phyloP scores from a whole-genome alignment of 768 basidiomycete species.

The Phylloporus scabripes region DNA sequence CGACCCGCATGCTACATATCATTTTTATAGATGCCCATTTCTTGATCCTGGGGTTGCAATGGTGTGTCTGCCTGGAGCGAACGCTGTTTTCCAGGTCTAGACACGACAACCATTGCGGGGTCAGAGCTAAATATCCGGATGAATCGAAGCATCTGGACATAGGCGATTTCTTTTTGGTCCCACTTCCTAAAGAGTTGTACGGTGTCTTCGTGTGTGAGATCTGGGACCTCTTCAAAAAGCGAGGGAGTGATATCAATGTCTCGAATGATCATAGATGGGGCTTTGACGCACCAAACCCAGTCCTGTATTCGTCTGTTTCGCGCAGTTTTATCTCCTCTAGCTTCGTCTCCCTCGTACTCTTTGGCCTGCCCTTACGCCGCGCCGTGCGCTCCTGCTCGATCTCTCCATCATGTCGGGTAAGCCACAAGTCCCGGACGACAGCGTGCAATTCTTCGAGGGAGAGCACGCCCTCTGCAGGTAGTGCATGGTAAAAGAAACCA shows the following conservation, averaged over 20 bases:
- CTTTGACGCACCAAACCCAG: slow-evolving; percentile 63
- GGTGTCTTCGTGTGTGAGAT: slow-evolving; percentile 67
- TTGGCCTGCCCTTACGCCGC: slow-evolving; percentile 71
- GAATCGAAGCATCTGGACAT: slow-evolving; percentile 65
- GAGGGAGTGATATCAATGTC: slow-evolving; percentile 1
- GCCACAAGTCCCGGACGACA: slow-evolving; percentile 63
- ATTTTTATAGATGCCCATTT: slow-evolving; percentile 28
- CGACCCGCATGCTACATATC: slow-evolving; percentile 28
- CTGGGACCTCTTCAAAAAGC: slow-evolving; percentile 57
- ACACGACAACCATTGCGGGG: slow-evolving; percentile 43
- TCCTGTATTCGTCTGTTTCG: slow-evolving; percentile 69
- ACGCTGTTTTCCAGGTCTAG: slow-evolving; percentile 56
- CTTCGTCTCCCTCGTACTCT: slow-evolving; percentile 59
- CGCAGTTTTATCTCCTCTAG: slow-evolving; percentile 65
- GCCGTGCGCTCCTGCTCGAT: slow-evolving; percentile 54
- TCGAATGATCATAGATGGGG: not conserved
- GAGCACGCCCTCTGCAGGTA: slow-evolving; percentile 55
- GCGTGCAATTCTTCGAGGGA: slow-evolving; percentile 61
- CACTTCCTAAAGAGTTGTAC: slow-evolving; percentile 69
- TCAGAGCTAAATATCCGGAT: slow-evolving; percentile 64
- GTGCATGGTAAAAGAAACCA: slow-evolving; percentile 68
- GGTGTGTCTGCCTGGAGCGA: slow-evolving; percentile 19
- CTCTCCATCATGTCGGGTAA: slow-evolving; percentile 63
- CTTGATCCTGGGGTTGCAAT: slow-evolving; percentile 15
- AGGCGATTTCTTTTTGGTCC: slow-evolving; percentile 74